A percentile compares a stretch with the other conserved stretches of the same genome.
phyloP scores from a whole-genome alignment of 2,329 filamentous ascomycete genomes.

The Zalaria sp. region DNA sequence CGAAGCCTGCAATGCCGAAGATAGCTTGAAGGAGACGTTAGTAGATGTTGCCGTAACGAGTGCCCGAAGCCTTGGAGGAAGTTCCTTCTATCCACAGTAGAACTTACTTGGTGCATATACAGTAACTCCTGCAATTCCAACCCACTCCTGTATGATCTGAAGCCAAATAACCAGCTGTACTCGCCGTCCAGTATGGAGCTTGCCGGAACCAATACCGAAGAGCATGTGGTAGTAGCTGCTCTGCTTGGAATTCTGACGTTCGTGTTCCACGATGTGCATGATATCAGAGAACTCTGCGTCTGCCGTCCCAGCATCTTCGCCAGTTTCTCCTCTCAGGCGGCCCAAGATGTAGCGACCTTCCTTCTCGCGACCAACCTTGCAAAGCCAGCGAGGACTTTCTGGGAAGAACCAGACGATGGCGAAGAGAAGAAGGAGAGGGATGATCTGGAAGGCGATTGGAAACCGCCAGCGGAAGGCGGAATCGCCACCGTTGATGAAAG shows the following conservation, averaged over 20 bases:
- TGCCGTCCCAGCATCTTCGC: conserved; percentile 23
- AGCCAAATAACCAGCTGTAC: conserved; percentile 26
- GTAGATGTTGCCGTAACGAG: no score
- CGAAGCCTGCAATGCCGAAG: conserved; percentile 19
- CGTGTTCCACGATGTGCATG: conserved; percentile 45
- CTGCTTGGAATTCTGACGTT: conserved; percentile 24
- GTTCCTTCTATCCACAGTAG: neutral
- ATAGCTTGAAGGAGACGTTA: conserved; percentile 7
- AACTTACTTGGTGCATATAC: conserved; percentile 17
- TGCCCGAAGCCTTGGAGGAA: conserved; percentile 1
- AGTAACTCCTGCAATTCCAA: conserved; percentile 20
- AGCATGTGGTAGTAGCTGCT: conserved; percentile 19
- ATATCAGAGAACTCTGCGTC: conserved; percentile 58
- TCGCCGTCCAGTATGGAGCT: conserved; percentile 19
- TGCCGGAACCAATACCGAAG: conserved; percentile 16
- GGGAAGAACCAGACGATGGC: conserved; percentile 50
- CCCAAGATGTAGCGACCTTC: conserved; percentile 52
- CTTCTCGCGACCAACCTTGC: conserved; percentile 50
- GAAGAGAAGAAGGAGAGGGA: conserved; percentile 46
- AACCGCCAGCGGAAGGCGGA: conserved; percentile 53
- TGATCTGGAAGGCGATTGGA: conserved; percentile 55
- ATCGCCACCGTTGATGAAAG: conserved; percentile 43
- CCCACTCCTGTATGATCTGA: conserved; percentile 25
- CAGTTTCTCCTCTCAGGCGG: conserved; percentile 43
- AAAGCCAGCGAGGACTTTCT: conserved; percentile 54